Evolutionary conservation across 176 grass and related monocot species (phyloP).

Genomic region (Cocos nucifera): DNA sequence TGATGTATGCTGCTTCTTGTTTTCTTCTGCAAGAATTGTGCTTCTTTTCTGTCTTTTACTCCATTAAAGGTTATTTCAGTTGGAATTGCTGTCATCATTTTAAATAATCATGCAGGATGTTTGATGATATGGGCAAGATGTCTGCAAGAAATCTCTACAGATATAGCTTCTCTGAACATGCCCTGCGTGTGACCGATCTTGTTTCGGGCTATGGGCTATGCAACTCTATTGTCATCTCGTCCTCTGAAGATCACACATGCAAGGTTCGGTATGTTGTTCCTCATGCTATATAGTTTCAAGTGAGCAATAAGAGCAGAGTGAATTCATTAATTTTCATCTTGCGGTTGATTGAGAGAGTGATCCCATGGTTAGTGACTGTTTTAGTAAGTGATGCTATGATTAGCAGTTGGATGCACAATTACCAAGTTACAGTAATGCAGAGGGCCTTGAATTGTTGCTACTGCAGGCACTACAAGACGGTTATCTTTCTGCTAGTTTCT

Average conservation of each 20-base stretch:
- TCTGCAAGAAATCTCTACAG: constrained; percentile 32
- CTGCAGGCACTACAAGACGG: too few relatives aligned
- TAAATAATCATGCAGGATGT: constrained; percentile 40
- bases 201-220: constrained; percentile 51
- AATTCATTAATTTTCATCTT: too few relatives aligned
- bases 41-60: neutral
- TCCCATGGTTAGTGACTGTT: too few relatives aligned
- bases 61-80: too few relatives aligned
- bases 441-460: too few relatives aligned
- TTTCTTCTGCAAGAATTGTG: constrained; percentile 1
- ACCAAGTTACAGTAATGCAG: too few relatives aligned
- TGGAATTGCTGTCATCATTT: too few relatives aligned
- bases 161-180: constrained; percentile 63
- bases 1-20: constrained; percentile 42
- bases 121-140: constrained; percentile 54
- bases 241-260: constrained; percentile 79
- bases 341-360: too few relatives aligned
- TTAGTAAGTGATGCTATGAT: too few relatives aligned
- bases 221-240: constrained; percentile 60
- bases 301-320: too few relatives aligned
- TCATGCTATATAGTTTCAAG: neutral
- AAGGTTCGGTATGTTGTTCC: constrained; percentile 38
- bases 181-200: constrained; percentile 56
- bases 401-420: too few relatives aligned
- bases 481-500: too few relatives aligned